Base-by-base conservation (phyloP, 148 eudicot species). In the Rhododendron henanense region DNA sequence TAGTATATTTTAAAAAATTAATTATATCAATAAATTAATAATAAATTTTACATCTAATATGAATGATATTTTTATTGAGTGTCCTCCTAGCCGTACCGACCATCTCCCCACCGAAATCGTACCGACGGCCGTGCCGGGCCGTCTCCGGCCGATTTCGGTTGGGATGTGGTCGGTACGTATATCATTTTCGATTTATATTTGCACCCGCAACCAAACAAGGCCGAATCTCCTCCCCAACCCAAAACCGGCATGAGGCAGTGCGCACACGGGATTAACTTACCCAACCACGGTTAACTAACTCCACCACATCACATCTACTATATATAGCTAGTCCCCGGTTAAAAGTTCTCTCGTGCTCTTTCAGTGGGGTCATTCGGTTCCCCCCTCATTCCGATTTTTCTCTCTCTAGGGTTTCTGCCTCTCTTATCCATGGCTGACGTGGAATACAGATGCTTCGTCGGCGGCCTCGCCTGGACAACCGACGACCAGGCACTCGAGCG, bases 381-480 rank as follows among this genome's bases (percentile, higher is more conserved):
- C 37, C 10, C 75, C 25, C 4, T 1, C 35, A 19, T 16, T 5
- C 3, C 8, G 0, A 1, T 10, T 2, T 35, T 0, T 35, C 35
- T 47, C 10, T n/a, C 2, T 33, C 39, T 45, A 33, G 67, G 45
- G 69, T 55, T 35, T 9, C 39, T 47, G 55, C 6, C 25, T 41
- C 35, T 16, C 19, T 1, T 5, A 18, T 31, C 10, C 10, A 39
- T 37, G 57, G 89, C 82, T 14, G 91, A 87, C 13, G 89, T 87
- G 15, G 91, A 89, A 84, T 87, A 67, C 84, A 73, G 89, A 61
- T 87, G 89, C 75, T 87, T 89, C 78, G 89, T 89, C 61, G 91
- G 89, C 5, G 91, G 91, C 6, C 84, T 89, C 2, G 91, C 91
- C 33, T 89, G 91, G 91, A 87, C 91, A 59, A 89, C 91, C 65